Conservation (phyloP, 352 stramenopile species). For the Aphanomyces euteiches region DNA sequence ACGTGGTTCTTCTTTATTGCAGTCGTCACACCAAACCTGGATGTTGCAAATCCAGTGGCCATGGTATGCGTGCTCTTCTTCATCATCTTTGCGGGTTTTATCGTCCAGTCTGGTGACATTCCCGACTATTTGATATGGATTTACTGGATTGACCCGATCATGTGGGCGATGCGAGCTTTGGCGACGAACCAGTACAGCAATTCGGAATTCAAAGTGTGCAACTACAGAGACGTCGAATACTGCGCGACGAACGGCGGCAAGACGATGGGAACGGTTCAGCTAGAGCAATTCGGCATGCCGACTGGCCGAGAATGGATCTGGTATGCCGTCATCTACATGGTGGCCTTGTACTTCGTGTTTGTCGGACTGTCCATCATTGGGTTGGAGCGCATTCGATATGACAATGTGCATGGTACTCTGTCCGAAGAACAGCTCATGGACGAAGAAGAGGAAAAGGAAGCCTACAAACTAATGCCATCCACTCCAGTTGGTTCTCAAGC, state of each 20-base stretch:
- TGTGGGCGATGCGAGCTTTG: conserved; percentile 26
- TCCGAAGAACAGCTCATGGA: conserved; percentile 22
- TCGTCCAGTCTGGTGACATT: conserved; percentile 30
- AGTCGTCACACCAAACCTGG: conserved; percentile 40
- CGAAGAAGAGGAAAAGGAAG: not conserved
- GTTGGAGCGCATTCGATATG: conserved; percentile 44
- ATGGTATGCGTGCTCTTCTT: conserved; percentile 63
- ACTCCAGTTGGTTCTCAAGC: not conserved
- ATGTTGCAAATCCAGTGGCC: conserved; percentile 54
- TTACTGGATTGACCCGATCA: conserved; percentile 32
- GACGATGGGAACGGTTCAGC: conserved; percentile 43
- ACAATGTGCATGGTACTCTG: conserved; percentile 27
- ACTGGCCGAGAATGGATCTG: conserved; percentile 56
- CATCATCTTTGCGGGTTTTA: conserved; percentile 38
- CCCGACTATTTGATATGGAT: conserved; percentile 32
- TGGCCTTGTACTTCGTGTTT: conserved; percentile 41
- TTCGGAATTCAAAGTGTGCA: conserved; percentile 19
- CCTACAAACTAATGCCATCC: not conserved
- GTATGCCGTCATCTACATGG: conserved; percentile 56
- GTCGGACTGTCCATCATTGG: conserved; percentile 41
- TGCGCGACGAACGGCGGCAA: conserved; percentile 35
- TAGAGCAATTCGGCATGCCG: conserved; percentile 49
- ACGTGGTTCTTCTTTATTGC: conserved; percentile 64
- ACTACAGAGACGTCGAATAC: conserved; percentile 30
- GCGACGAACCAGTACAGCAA: conserved; percentile 30